These are phyloP conservation scores for Claviceps capensis DNA, from an alignment of 2,329 filamentous ascomycete species.

Conservation along the genomic window DNA sequence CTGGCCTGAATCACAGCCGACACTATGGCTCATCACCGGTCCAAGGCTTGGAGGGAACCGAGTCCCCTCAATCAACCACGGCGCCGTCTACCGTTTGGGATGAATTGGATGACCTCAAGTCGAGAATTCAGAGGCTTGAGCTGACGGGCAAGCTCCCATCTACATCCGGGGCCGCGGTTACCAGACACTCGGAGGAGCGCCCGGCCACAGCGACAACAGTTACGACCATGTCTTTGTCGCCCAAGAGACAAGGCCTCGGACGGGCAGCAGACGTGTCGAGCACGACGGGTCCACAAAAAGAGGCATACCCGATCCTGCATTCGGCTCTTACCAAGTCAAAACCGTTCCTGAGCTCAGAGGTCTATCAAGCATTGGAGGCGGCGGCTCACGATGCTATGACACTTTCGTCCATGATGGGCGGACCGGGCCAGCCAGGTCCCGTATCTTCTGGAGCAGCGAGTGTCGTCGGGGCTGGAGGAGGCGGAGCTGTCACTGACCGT, in stretches of 20 bases:
- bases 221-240: conserved; percentile 82
- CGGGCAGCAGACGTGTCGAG: conserved; percentile 23
- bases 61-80: conserved; percentile 77
- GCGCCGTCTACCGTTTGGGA: conserved; percentile 95
- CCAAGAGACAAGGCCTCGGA: conserved; percentile 43
- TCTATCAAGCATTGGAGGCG: conserved; percentile 68
- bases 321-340: conserved; percentile 71
- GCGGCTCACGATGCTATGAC: conserved; percentile 70
- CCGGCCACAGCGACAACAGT: conserved; percentile 82
- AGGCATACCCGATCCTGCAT: conserved; percentile 64
- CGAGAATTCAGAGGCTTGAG: conserved; percentile 79
- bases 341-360: conserved; percentile 50
- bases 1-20: conserved; percentile 14
- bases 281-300: conserved; percentile 32
- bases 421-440: conserved; percentile 52
- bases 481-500: conserved; percentile 52
- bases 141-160: conserved; percentile 76
- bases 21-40: conserved; percentile 45
- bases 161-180: conserved; percentile 68
- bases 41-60: conserved; percentile 51
- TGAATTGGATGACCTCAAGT: conserved; percentile 90
- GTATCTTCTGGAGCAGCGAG: conserved; percentile 51
- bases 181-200: conserved; percentile 61
- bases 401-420: conserved; percentile 65
- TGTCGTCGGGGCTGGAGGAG: conserved; percentile 38